Base-by-base conservation (phyloP, 1,284 basidiomycete species). In the Cutaneotrichosporon sp. region DNA sequence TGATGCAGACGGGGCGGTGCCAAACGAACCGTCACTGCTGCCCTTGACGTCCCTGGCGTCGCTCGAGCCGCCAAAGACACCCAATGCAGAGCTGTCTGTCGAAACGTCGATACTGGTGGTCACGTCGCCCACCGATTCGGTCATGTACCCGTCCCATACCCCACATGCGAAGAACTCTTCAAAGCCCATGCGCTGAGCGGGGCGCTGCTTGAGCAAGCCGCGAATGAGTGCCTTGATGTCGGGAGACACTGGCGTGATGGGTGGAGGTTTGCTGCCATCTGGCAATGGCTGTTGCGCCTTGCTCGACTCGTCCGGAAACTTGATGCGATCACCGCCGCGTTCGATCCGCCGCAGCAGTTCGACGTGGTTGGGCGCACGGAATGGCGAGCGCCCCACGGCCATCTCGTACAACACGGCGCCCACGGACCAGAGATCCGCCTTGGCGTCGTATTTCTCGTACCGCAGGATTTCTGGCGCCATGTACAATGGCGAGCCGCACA, bases 381-480 rank as follows among this genome's bases (percentile, higher is more conserved):
- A 98, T 0, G 96, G 94, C 2, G 96, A 88, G 62, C 85, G 86
- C 3, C 93, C 94, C 20, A 92, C 87, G 17, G 84, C 80, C 87
- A 96, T 97, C 75, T 99, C 96, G 74, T 86, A 98, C 1, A 97
- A 78, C 3, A 99, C 94, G 0, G 96, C 92, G 8, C 94, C 96
- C 30, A 97, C 90, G 7, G 90, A 94, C 94, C 94, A 99, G 1
- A 99, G 79, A 69, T 99, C 94, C 1, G 90, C 94, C 71, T 93
- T 97, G 21, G 92, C 92, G 70, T 97, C 92, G 74, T 99, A 97
- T 74, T 94, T 96, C 76, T 98, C 88, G 72, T 97, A 97, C 18
- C 90, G 84, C 17, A 99, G 78, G 60, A 99, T 98, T 76, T 99
- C 94, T 0, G 94, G 94, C 0, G 96, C 94, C 94, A 98, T 99